Conservation (phyloP, 2,329 filamentous ascomycete genomes). For the Sporothrix humicola region DNA sequence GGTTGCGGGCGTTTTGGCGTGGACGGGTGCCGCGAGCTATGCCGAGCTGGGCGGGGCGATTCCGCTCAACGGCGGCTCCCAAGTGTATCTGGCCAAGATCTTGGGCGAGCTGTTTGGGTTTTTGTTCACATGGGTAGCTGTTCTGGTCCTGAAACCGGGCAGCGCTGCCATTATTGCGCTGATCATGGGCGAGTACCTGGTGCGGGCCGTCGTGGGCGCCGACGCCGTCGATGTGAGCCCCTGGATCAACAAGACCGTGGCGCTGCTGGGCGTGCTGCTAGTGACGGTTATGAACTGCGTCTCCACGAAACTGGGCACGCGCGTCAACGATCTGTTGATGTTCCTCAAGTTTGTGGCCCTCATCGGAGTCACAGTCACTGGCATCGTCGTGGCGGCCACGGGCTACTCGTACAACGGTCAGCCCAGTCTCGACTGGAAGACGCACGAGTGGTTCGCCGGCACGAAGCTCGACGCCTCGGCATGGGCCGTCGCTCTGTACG, state of each 20-base stretch:
- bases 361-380: conserved; percentile 82
- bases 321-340: conserved; percentile 92
- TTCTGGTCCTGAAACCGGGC: conserved; percentile 91
- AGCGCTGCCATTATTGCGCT: conserved; percentile 94
- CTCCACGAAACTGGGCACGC: conserved; percentile 85
- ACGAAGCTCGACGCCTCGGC: conserved; percentile 79
- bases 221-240: conserved; percentile 79
- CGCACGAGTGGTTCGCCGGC: conserved; percentile 83
- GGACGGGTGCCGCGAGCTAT: conserved; percentile 67
- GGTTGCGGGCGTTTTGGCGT: conserved; percentile 65
- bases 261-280: conserved; percentile 72
- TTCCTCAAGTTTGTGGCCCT: conserved; percentile 94
- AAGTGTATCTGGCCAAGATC: conserved; percentile 94
- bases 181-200: conserved; percentile 98
- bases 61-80: conserved; percentile 90
- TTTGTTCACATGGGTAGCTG: conserved; percentile 94
- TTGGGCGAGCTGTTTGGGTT: conserved; percentile 94
- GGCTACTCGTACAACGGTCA: conserved; percentile 76
- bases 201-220: conserved; percentile 83
- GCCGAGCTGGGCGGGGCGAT: conserved; percentile 96
- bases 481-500: conserved; percentile 94
- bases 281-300: conserved; percentile 90
- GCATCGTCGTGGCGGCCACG: conserved; percentile 86
- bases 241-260: conserved; percentile 91
- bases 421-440: conserved; percentile 85